phyloP scores from a whole-genome alignment of 2,329 filamentous ascomycete genomes.

The Aureobasidium sp. region DNA sequence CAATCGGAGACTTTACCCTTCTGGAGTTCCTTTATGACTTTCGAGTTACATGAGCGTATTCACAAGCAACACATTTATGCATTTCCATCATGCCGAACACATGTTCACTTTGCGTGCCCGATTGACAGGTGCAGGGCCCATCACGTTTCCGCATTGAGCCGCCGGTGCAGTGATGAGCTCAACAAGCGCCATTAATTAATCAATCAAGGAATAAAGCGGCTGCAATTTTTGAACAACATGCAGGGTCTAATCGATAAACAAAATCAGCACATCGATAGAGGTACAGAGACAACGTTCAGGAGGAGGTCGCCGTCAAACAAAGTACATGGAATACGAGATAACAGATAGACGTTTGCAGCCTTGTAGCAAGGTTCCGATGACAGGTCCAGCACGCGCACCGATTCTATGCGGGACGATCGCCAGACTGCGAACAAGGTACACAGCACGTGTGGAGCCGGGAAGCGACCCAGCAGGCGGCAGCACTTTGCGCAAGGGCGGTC shows the following conservation, averaged over 20 bases:
- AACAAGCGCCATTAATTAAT: not conserved
- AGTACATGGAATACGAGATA: not conserved
- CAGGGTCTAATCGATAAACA: not conserved
- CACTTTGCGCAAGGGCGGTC: slow-evolving; percentile 4
- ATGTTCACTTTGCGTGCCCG: not conserved
- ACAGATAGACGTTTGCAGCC: slow-evolving; percentile 11
- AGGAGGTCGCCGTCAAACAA: not conserved
- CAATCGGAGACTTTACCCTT: not conserved
- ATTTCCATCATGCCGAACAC: not conserved
- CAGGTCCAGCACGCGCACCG: slow-evolving; percentile 8
- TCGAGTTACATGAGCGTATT: not conserved
- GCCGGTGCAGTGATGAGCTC: not conserved
- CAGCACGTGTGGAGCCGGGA: slow-evolving; percentile 11
- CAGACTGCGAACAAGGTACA: slow-evolving; percentile 6
- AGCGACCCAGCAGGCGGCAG: not conserved
- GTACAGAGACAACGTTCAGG: not conserved
- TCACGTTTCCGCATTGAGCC: not conserved
- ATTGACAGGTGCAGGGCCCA: not conserved
- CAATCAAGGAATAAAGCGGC: not conserved
- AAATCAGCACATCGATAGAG: not conserved
- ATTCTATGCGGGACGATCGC: slow-evolving; percentile 1
- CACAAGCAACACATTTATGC: not conserved
- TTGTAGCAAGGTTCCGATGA: slow-evolving; percentile 9
- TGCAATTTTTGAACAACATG: not conserved
- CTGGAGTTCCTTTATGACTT: not conserved